A percentile compares a stretch with the other conserved stretches of the same genome.
These are phyloP conservation scores for Dactylonectria estremocensis DNA, from an alignment of 2,329 filamentous ascomycete species.

Conservation along the genomic window DNA sequence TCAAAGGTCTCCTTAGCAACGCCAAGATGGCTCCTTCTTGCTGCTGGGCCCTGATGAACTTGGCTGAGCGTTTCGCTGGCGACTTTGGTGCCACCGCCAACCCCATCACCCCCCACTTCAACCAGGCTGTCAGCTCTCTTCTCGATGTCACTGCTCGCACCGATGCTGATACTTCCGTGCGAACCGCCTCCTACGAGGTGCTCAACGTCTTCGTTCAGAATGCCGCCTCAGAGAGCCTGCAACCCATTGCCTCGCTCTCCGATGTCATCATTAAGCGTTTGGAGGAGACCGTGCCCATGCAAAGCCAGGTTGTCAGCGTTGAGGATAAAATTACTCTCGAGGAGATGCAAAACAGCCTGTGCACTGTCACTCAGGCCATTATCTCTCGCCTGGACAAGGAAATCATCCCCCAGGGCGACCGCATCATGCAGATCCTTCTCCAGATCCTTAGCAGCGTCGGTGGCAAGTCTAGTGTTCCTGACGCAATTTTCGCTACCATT, in stretches of 20 bases:
- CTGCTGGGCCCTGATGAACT: conserved; percentile 99
- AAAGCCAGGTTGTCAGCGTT: conserved; percentile 94
- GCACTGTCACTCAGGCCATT: conserved; percentile 92
- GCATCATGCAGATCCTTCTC: conserved; percentile 92
- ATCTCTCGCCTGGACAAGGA: conserved; percentile 93
- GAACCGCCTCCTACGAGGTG: conserved; percentile 97
- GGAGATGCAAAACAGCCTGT: conserved; percentile 97
- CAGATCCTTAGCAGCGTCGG: conserved; percentile 84
- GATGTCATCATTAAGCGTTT: conserved; percentile 92
- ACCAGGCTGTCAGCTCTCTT: conserved; percentile 89
- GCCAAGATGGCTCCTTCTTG: conserved; percentile 98
- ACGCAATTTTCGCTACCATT: conserved; percentile 92
- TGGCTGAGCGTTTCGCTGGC: conserved; percentile 94
- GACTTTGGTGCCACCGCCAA: conserved; percentile 85
- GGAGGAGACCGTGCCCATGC: conserved; percentile 90
- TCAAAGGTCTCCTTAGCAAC: conserved; percentile 89
- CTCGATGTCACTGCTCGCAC: conserved; percentile 87
- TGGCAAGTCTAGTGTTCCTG: conserved; percentile 92
- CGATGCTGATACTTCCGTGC: conserved; percentile 88
- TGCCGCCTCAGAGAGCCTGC: conserved; percentile 87
- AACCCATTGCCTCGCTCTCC: conserved; percentile 84
- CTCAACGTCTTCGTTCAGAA: conserved; percentile 95
- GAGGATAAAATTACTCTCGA: conserved; percentile 97
- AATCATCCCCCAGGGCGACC: conserved; percentile 89
- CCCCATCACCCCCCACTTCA: conserved; percentile 91